Conservation (phyloP, 2,329 filamentous ascomycete genomes). For the Fusarium avenaceum region DNA sequence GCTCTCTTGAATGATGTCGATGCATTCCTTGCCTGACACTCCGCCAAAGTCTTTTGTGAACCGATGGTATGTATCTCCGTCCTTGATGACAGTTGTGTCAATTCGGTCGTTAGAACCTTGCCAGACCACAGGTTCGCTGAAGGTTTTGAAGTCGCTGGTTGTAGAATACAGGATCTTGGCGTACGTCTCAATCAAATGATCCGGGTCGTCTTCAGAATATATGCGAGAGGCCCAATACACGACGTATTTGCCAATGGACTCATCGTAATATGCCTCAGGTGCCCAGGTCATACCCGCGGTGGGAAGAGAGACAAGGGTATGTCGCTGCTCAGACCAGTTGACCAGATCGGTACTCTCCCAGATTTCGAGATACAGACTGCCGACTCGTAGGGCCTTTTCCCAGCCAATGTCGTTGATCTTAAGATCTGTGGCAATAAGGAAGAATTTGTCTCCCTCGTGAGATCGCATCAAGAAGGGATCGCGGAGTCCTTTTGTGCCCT, state of each 20-base stretch:
- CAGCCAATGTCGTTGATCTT: constrained; percentile 10
- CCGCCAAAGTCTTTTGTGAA: constrained; percentile 15
- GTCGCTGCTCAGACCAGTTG: constrained; percentile 64
- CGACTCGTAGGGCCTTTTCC: background rate
- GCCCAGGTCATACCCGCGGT: constrained; percentile 68
- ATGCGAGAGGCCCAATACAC: constrained; percentile 62
- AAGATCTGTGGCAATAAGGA: constrained; percentile 10
- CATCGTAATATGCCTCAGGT: constrained; percentile 64
- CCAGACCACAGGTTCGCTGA: constrained; percentile 9
- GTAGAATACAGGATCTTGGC: constrained; percentile 2
- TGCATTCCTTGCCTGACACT: background rate
- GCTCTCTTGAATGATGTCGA: constrained; percentile 8
- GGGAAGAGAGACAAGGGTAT: constrained; percentile 61
- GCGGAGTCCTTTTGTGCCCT: constrained; percentile 8
- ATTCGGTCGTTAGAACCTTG: constrained; percentile 8
- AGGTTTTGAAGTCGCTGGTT: constrained; percentile 2
- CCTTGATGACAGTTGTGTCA: constrained; percentile 16
- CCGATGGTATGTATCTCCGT: background rate
- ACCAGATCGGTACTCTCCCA: constrained; percentile 66
- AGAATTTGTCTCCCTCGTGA: constrained; percentile 2
- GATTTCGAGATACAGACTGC: constrained; percentile 57
- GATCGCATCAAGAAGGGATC: constrained; percentile 22
- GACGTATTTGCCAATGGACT: constrained; percentile 57
- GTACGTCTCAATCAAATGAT: constrained; percentile 1
- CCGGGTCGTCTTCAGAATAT: constrained; percentile 50